phyloP scores from a whole-genome alignment of 2,329 filamentous ascomycete species.

The Sphaerulina populicola region DNA sequence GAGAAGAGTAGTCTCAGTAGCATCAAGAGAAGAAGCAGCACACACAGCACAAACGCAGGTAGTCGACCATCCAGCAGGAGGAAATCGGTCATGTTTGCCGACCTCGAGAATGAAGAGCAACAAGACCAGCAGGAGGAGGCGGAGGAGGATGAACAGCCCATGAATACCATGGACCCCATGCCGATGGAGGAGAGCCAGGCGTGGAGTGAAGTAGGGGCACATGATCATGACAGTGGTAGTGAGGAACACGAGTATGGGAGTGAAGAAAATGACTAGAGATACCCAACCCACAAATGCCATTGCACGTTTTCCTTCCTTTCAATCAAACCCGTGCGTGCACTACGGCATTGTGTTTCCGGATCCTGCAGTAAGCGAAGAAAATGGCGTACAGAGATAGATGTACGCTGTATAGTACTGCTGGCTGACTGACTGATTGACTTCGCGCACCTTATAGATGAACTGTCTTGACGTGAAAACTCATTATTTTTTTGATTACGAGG shows the following conservation, averaged over 20 bases:
- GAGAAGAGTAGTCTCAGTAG: slow-evolving; percentile 11
- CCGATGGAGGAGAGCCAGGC: slow-evolving; percentile 26
- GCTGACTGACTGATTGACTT: too few species aligned
- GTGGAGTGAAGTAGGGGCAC: slow-evolving; percentile 23
- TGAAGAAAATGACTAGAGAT: slow-evolving; percentile 18
- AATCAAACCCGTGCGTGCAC: not conserved
- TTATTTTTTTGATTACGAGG: too few species aligned
- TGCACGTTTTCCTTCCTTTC: not conserved
- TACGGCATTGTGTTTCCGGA: not conserved
- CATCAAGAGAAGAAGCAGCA: slow-evolving; percentile 12
- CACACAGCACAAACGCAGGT: slow-evolving; percentile 1
- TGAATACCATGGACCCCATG: slow-evolving; percentile 25
- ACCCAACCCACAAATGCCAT: slow-evolving; percentile 8
- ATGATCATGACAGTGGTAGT: slow-evolving; percentile 11
- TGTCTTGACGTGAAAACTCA: not conserved
- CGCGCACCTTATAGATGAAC: too few species aligned
- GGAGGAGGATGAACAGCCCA: slow-evolving; percentile 14
- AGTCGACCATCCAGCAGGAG: slow-evolving; percentile 27
- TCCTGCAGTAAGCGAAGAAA: not conserved
- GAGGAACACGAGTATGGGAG: slow-evolving; percentile 15
- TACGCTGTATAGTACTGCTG: too few species aligned
- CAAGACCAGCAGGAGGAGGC: slow-evolving; percentile 15
- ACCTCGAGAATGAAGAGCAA: slow-evolving; percentile 22
- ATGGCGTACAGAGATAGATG: not conserved
- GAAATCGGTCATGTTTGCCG: slow-evolving; percentile 27